Conservation (phyloP, 352 stramenopile species). For the Phytophthora sp. region DNA sequence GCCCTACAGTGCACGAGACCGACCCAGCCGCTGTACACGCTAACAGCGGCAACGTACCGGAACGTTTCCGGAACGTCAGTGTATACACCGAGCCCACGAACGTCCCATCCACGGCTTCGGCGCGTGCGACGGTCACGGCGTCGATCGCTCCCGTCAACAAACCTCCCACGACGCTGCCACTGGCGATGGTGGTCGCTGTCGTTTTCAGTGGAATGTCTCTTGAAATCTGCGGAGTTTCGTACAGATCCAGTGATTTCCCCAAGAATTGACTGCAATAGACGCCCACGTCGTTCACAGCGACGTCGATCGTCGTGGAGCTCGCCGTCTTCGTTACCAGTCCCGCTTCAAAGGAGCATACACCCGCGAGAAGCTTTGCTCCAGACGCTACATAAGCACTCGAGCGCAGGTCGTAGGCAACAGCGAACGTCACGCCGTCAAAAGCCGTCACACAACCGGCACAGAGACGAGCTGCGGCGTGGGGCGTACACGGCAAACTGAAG, state of each 20-base stretch:
- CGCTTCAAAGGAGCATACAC: constrained; percentile 68
- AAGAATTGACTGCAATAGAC: constrained; percentile 59
- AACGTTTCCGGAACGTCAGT: constrained; percentile 68
- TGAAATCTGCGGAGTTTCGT: constrained; percentile 56
- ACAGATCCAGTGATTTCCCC: constrained; percentile 47
- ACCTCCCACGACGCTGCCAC: constrained; percentile 45
- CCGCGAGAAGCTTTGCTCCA: constrained; percentile 51
- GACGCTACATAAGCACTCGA: constrained; percentile 14
- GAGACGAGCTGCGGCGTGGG: constrained; percentile 29
- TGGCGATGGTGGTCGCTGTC: constrained; percentile 39
- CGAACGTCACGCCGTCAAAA: constrained; percentile 69
- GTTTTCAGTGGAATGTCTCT: constrained; percentile 55
- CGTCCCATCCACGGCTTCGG: constrained; percentile 37
- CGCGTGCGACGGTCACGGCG: constrained; percentile 52
- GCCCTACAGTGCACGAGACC: constrained; percentile 40
- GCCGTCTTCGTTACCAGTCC: constrained; percentile 13
- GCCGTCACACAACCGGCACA: constrained; percentile 69
- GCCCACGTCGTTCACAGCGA: constrained; percentile 55
- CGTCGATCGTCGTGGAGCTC: constrained; percentile 37
- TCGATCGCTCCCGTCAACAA: constrained; percentile 60
- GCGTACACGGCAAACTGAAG: constrained; percentile 66
- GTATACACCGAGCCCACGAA: constrained; percentile 73
- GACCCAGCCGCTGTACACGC: constrained; percentile 46
- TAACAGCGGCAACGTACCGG: constrained; percentile 64
- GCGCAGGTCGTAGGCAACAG: constrained; percentile 32